Base-by-base conservation (phyloP, 805 yeast species). In the Torulaspora delbrueckii region DNA sequence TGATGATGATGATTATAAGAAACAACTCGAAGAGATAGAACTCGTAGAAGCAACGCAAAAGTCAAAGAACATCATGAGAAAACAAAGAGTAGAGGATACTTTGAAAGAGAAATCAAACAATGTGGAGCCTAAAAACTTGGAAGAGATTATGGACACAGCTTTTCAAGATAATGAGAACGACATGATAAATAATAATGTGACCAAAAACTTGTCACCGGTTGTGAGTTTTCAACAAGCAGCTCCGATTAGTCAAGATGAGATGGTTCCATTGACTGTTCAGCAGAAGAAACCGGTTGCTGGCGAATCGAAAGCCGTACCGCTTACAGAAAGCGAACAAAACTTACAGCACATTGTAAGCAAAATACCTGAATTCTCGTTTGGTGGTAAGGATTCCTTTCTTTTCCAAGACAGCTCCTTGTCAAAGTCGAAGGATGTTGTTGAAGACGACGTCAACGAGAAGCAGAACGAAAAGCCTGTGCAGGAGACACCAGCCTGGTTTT, bases 11-110 rank as follows among this genome's bases (percentile, higher is more conserved):
- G 42, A 40, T 9, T 54, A 51, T 13, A 9, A 58, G 12, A 47
- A 52, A 9, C 58, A 66, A 23, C 50, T 67, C 9, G 63, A 62
- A 33, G 70, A 65, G 27, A 58, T 62, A 32, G 69, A 70, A 43
- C 59, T 70, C 37, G 58, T 57, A 35, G 75, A 76, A 40, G 67
- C 66, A 4, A 57, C 80, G 25, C 62, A 65, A 47, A 55, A 56
- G 32, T 83, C 85, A 0, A 55, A 37, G 44, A 45, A 38, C 39
- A 56, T 37, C 14, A 3, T 18, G 31, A 26, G 18, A 37, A 47
- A 35, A 14, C 48, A 10, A 48, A 49, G 26, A 36, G 38, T 37
- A 42, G 42, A 32, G 33, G 27, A 13, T 12, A 13, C 5, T 13
- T 28, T 39, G 23, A 37, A 37, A 31, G 8, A 14, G 19, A 19